Conservation (phyloP, 73 alveolate species). For the Breviolum minutum region DNA sequence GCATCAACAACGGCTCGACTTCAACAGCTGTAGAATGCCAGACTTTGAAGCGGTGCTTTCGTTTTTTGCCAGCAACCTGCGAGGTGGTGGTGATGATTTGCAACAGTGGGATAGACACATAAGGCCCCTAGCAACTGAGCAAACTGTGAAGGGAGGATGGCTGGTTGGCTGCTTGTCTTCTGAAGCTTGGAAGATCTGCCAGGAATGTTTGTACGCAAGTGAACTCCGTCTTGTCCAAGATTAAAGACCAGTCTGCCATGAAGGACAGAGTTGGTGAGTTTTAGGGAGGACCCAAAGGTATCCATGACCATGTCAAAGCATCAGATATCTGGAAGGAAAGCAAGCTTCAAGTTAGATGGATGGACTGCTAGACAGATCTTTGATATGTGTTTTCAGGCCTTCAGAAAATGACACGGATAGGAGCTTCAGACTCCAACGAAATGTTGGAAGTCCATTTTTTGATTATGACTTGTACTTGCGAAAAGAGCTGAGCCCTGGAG, state of each 20-base stretch:
- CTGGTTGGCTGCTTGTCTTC: neutral
- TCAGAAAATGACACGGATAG: no score
- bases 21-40: no score
- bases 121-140: constrained; percentile 1
- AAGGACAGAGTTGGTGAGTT: constrained; percentile 6
- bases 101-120: constrained; percentile 93
- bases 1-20: no score
- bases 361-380: neutral
- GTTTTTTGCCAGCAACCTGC: neutral
- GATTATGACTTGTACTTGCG: no score
- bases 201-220: constrained; percentile 94
- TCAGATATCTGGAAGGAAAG: neutral
- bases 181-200: neutral
- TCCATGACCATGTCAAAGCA: neutral
- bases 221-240: constrained; percentile 89
- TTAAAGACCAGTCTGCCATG: constrained; percentile 93
- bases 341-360: neutral
- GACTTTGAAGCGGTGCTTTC: no score
- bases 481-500: neutral
- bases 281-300: neutral
- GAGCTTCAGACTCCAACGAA: no score
- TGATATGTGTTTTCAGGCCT: no score
- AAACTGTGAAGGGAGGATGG: neutral
- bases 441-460: no score
- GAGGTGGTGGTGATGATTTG: constrained; percentile 84